A percentile compares a stretch with the other conserved stretches of the same genome.
Evolutionary conservation across 164 flowering plant species (phyloP).

Genomic region (Echeveria elegans): DNA sequence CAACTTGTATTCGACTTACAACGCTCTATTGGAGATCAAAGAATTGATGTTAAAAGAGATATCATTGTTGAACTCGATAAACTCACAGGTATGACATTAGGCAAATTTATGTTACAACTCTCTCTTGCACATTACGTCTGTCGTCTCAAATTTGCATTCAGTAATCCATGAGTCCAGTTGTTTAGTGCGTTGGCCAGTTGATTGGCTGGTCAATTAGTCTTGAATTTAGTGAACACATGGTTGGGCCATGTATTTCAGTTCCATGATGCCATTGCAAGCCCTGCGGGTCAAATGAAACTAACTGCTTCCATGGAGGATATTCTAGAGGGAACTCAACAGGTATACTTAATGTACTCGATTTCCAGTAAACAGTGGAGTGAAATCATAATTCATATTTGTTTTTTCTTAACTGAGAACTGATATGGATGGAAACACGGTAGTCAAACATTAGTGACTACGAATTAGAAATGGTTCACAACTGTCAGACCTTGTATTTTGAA

Average conservation of each 20-base stretch:
- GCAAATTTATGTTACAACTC: constrained; percentile 4
- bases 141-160: neutral
- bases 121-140: too few species aligned
- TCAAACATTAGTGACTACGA: neutral
- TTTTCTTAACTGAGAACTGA: too few species aligned
- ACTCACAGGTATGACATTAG: constrained; percentile 52
- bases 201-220: neutral
- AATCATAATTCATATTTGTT: neutral
- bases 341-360: constrained; percentile 14
- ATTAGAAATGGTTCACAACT: neutral
- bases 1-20: constrained; percentile 74
- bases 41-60: constrained; percentile 79
- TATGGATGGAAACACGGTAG: neutral
- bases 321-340: constrained; percentile 69
- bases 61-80: constrained; percentile 70
- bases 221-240: neutral
- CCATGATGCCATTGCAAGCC: constrained; percentile 54
- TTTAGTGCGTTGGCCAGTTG: neutral
- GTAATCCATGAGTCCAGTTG: too few species aligned
- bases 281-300: constrained; percentile 56
- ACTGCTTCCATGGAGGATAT: constrained; percentile 71
- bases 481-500: neutral
- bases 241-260: constrained; percentile 36
- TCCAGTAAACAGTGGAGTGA: neutral
- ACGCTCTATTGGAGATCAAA: constrained; percentile 83